These are phyloP conservation scores for Talaromyces sp. DNA, from an alignment of 2,329 filamentous ascomycete genomes.

Conservation along the genomic window DNA sequence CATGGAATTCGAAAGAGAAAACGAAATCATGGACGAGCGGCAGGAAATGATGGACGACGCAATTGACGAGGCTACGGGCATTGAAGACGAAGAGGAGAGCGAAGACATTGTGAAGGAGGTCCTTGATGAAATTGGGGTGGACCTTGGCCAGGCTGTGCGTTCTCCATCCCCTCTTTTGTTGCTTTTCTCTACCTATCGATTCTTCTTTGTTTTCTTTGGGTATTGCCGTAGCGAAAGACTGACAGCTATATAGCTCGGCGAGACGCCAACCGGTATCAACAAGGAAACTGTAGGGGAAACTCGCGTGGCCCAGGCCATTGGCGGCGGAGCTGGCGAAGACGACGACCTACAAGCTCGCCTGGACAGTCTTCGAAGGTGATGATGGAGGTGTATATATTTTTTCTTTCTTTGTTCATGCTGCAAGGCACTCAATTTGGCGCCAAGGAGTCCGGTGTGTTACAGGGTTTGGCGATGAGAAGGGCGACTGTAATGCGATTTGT, in stretches of 20 bases:
- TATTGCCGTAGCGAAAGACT: slow-evolving; percentile 11
- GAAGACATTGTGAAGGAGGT: slow-evolving; percentile 97
- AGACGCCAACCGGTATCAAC: slow-evolving; percentile 81
- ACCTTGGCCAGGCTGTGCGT: slow-evolving; percentile 82
- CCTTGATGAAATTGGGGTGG: slow-evolving; percentile 91
- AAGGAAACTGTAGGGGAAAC: slow-evolving; percentile 66
- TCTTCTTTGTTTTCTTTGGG: not conserved
- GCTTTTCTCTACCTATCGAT: not conserved
- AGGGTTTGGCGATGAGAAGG: not conserved
- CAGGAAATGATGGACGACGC: slow-evolving; percentile 99
- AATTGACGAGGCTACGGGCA: slow-evolving; percentile 91
- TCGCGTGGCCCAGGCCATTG: slow-evolving; percentile 78
- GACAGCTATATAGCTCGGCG: slow-evolving; percentile 63
- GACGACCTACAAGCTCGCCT: slow-evolving; percentile 91
- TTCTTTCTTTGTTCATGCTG: not conserved
- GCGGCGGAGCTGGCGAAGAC: slow-evolving; percentile 56
- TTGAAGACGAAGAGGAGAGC: slow-evolving; percentile 87
- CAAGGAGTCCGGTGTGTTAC: not conserved
- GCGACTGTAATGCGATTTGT: not conserved
- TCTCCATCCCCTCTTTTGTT: not conserved
- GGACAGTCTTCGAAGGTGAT: slow-evolving; percentile 67
- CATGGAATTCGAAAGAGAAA: slow-evolving; percentile 98
- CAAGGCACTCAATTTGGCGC: not conserved
- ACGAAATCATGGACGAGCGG: slow-evolving; percentile 98
- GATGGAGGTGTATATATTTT: not conserved